These are phyloP conservation scores for Scheffersomyces parashehatae DNA, from an alignment of 1,139 yeast genomes.

Conservation along the genomic window DNA sequence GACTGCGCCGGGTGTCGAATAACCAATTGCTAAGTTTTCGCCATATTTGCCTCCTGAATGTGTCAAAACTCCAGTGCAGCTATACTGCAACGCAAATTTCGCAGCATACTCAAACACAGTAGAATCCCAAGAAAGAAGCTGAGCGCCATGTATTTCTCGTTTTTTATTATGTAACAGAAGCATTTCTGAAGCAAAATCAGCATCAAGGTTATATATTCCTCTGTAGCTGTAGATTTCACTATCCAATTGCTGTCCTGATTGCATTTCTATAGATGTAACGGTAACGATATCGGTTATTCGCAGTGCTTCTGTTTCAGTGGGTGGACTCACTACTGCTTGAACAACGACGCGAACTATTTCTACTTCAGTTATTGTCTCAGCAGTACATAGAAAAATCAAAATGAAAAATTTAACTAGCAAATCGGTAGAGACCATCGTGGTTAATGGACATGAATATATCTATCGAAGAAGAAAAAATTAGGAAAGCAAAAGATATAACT, in stretches of 20 bases:
- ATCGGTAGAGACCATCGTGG: too few relatives aligned
- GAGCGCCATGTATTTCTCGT: constrained; percentile 31
- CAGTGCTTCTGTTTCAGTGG: constrained; percentile 1
- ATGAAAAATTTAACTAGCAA: too few relatives aligned
- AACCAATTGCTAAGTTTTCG: constrained; percentile 43
- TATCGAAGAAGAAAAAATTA: too few relatives aligned
- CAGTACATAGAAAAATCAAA: not conserved
- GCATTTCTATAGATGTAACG: not conserved
- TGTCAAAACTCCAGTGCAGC: constrained; percentile 34
- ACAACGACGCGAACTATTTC: constrained; percentile 16
- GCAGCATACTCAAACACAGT: constrained; percentile 32
- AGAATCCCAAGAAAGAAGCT: constrained; percentile 31
- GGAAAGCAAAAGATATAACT: too few relatives aligned
- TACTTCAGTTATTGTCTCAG: constrained; percentile 16
- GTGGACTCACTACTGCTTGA: not conserved
- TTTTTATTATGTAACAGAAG: constrained; percentile 29
- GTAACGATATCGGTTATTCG: not conserved
- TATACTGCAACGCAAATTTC: constrained; percentile 27
- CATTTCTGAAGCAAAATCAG: constrained; percentile 23
- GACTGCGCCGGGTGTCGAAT: constrained; percentile 28
- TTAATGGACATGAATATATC: too few relatives aligned
- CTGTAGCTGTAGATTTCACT: constrained; percentile 9
- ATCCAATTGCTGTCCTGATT: not conserved
- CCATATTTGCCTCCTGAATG: constrained; percentile 41
- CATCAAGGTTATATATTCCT: constrained; percentile 9